phyloP scores from a whole-genome alignment of 1,139 yeast genomes.

The Hansenula sp. region DNA sequence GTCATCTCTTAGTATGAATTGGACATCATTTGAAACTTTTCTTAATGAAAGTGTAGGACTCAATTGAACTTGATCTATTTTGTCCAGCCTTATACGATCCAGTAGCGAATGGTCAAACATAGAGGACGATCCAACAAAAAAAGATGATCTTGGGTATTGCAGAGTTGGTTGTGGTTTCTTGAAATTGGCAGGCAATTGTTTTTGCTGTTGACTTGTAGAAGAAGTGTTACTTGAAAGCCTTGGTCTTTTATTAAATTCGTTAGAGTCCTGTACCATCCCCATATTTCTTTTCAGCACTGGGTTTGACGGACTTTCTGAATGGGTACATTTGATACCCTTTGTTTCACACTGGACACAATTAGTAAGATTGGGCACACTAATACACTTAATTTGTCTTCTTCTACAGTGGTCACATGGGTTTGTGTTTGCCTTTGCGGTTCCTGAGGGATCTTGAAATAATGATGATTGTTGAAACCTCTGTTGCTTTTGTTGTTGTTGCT shows the following conservation, averaged over 20 bases:
- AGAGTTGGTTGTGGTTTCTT: constrained; percentile 28
- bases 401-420: constrained; percentile 69
- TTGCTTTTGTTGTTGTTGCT: background rate
- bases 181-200: constrained; percentile 3
- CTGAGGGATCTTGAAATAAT: constrained; percentile 2
- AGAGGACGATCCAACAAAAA: constrained; percentile 73
- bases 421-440: constrained; percentile 3
- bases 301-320: constrained; percentile 26
- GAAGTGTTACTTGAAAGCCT: background rate
- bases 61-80: constrained; percentile 63
- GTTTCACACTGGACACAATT: constrained; percentile 68
- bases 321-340: constrained; percentile 63
- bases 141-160: constrained; percentile 73
- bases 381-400: constrained; percentile 61
- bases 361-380: constrained; percentile 49
- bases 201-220: background rate
- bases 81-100: constrained; percentile 46
- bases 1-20: constrained; percentile 68
- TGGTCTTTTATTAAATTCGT: constrained; percentile 17
- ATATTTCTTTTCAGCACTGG: constrained; percentile 23
- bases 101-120: constrained; percentile 57
- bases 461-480: background rate
- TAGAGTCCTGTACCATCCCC: constrained; percentile 16
- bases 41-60: constrained; percentile 55
- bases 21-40: constrained; percentile 61